Base-by-base conservation (phyloP, 768 basidiomycete species). In the Tephrocybe sp. region DNA sequence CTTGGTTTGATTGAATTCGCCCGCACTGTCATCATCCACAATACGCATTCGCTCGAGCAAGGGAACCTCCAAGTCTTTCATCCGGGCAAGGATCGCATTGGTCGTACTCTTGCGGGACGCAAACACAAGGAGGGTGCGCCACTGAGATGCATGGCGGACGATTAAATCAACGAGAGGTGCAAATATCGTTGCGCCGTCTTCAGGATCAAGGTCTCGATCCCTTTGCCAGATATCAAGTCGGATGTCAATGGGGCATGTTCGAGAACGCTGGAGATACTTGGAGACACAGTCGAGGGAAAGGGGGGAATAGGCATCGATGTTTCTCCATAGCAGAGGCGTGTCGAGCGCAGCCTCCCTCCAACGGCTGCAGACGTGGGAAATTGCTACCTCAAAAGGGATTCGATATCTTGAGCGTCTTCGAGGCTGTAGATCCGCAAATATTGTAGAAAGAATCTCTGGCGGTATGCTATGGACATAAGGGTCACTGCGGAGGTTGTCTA, bases 281-380 rank as follows among this genome's bases (percentile, higher is more conserved):
- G 47, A 32, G 1, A 64, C 56, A 47, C 61, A 55, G 9, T 55
- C 57, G 9, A 60, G 25, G 18, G 69, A 69, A 8, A 53, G 38
- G 15, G 44, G 53, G 2, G 69, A 65, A 26, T 60, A 65, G 24
- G 71, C 62, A 30, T 62, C 48, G 34, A 77, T 65, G 18, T 61
- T 64, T 38, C 51, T 68, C 77, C 78, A 79, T 5, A 79, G 62
- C 4, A 56, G 43, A 2, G 72, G 68, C 5, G 65, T 69, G 12
- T 58, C 54, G 21, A 73, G 44, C 1, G 71, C 73, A 13, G 69
- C 55, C 3, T 57, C 58, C 38, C 77, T 67, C 74, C 76, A 78
- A 40, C 59, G 62, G 15, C 48, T 48, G n/a, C 69, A 77, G 32
- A 78, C 73, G 48, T 77, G 75, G 31, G 70, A 71, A 13, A 74